Base-by-base conservation (phyloP, 164 flowering plant species). In the Chimonanthus salicifolius region DNA sequence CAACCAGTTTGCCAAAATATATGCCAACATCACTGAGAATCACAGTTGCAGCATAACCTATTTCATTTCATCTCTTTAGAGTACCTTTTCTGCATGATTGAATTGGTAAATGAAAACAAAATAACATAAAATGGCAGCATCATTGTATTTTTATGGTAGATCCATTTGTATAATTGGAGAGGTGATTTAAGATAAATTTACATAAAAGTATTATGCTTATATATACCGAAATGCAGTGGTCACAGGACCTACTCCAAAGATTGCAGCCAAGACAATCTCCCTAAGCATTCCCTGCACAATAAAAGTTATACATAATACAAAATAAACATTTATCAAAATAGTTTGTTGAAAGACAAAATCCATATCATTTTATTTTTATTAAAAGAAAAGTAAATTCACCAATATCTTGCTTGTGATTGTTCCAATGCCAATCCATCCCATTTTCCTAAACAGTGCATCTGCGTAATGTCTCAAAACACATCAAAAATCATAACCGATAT, bases 161-260 rank as follows among this genome's bases (percentile, higher is more conserved):
- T 33, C 33, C 33, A 33, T 33, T 1, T 33, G 33, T 33, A 33
- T 33, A 33, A 33, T 33, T 33, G 33, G 33, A 33, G 33, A 33
- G 33, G 33, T 33, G 33, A 33, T 33, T 4, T 18, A 16, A 20
- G 64, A 16, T 11, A 62, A 62, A 18, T 62, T 18, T 21, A 43
- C 8, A 50, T n/a, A 50, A 7, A 13, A 4, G 13, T 2, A 60
- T 10, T 4, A 63, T 44, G 46, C 6, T 3, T 15, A 5, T 49
- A 64, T 16, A 70, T 76, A 81, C 83, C 71, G 74, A 68, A 71
- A 81, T 44, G 79, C 81, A 60, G 79, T 74, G 50, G 72, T 76
- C 46, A 78, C 84, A 4, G 84, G 84, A 13, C 84, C 84, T 8
- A 78, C 69, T 6, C 84, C 84, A 33, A 81, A 81, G 67, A 74